A percentile compares a stretch with the other conserved stretches of the same genome.
phyloP scores from a whole-genome alignment of 2,329 filamentous ascomycete genomes.

The Monilinia aucupariae region DNA sequence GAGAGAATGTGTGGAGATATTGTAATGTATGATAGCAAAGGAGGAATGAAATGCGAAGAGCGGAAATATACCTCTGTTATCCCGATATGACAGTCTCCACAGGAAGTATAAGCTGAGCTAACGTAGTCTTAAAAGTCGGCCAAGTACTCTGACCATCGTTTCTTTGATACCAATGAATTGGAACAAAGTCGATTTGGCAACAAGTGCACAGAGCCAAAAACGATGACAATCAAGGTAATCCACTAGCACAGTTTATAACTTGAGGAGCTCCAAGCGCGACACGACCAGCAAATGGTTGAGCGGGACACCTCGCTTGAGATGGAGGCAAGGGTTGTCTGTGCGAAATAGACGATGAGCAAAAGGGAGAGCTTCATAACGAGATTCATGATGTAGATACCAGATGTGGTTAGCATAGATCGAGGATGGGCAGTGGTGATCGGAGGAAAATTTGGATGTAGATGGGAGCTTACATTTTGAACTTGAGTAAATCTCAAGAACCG shows the following conservation, averaged over 20 bases:
- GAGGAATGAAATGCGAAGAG: too few relatives aligned
- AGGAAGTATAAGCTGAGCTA: not conserved
- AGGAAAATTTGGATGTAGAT: too few relatives aligned
- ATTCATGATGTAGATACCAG: not conserved
- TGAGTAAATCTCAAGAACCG: not conserved
- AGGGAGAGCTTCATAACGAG: not conserved
- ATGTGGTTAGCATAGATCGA: not conserved
- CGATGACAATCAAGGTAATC: conserved; percentile 39
- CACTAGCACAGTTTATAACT: conserved; percentile 41
- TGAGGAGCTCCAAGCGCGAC: conserved; percentile 43
- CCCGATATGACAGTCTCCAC: conserved; percentile 8
- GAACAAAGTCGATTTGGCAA: conserved; percentile 42
- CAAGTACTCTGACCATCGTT: conserved; percentile 39
- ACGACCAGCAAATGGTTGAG: conserved; percentile 38
- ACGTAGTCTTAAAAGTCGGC: conserved; percentile 23
- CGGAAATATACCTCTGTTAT: conserved; percentile 3
- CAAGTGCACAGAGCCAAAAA: conserved; percentile 40
- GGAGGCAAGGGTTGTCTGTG: not conserved
- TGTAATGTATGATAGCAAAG: accelerated
- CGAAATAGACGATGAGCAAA: not conserved
- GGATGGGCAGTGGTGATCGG: too few relatives aligned
- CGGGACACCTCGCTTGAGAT: conserved; percentile 20
- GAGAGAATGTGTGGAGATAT: not conserved
- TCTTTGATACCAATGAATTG: conserved; percentile 45
- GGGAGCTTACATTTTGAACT: not conserved